Conservation (phyloP, 2,329 filamentous ascomycete species). For the Alternaria tenuissima region DNA sequence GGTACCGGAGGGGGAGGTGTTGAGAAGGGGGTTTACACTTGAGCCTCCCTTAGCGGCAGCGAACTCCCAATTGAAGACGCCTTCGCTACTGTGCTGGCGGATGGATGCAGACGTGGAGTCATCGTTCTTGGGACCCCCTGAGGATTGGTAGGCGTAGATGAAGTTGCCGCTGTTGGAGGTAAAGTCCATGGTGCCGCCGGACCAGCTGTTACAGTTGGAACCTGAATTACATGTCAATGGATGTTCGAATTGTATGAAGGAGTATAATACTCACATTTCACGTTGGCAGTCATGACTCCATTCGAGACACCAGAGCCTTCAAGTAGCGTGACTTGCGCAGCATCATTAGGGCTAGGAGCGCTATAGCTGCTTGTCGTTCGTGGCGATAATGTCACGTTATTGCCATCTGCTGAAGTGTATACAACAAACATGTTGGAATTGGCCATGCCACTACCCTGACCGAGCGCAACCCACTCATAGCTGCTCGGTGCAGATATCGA, state of each 20-base stretch:
- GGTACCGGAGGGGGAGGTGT: constrained; percentile 30
- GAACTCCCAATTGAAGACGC: constrained; percentile 58
- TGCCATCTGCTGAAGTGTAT: constrained; percentile 61
- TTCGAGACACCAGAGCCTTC: constrained; percentile 62
- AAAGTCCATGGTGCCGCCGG: constrained; percentile 61
- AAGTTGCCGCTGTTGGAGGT: constrained; percentile 55
- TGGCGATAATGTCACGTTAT: constrained; percentile 66
- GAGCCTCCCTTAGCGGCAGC: constrained; percentile 60
- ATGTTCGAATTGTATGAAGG: neutral
- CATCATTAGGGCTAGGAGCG: constrained; percentile 54
- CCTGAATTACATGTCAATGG: constrained; percentile 41
- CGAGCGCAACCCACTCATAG: constrained; percentile 64
- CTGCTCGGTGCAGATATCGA: constrained; percentile 63
- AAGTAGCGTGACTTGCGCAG: constrained; percentile 58
- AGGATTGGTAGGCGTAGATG: constrained; percentile 59
- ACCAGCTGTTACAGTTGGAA: constrained; percentile 63
- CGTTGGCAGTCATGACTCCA: constrained; percentile 64
- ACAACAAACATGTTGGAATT: constrained; percentile 67
- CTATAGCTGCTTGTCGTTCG: constrained; percentile 56
- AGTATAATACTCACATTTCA: constrained; percentile 55
- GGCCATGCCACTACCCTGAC: constrained; percentile 63
- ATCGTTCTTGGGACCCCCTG: constrained; percentile 58
- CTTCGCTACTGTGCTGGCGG: constrained; percentile 54
- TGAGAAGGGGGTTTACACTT: constrained; percentile 54
- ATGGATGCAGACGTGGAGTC: constrained; percentile 57